Evolutionary conservation across 73 alveolate species (phyloP).

Genomic region (Tetrahymena elliotti): DNA sequence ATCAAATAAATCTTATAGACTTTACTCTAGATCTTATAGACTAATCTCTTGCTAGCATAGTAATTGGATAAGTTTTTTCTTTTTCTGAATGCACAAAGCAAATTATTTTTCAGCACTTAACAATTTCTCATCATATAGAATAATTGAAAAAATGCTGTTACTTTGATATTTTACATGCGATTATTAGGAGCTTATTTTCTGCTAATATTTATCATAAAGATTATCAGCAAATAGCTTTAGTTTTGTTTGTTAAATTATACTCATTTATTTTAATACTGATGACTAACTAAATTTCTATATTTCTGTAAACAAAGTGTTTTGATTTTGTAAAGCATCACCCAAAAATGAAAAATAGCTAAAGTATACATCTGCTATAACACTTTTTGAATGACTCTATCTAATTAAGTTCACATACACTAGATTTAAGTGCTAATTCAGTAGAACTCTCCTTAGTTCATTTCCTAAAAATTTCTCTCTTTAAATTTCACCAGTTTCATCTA

Average conservation of each 20-base stretch:
- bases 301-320: not conserved
- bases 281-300: not conserved
- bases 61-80: not conserved
- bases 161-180: not conserved
- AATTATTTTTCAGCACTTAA: not conserved
- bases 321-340: not conserved
- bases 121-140: not conserved
- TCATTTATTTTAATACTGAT: not conserved
- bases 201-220: not conserved
- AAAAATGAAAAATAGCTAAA: not conserved
- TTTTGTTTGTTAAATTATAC: not conserved
- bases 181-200: not conserved
- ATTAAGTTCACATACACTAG: not conserved
- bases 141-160: not conserved
- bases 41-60: not conserved
- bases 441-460: not conserved
- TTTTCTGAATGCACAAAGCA: not conserved
- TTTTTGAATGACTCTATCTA: not conserved
- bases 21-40: not conserved
- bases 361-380: not conserved
- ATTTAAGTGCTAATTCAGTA: not conserved
- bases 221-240: not conserved
- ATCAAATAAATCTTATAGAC: not conserved
- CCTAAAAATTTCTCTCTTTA: not conserved
- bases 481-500: not conserved